phyloP scores from a whole-genome alignment of 805 yeast genomes.

The Nakazawaea siamensis region DNA sequence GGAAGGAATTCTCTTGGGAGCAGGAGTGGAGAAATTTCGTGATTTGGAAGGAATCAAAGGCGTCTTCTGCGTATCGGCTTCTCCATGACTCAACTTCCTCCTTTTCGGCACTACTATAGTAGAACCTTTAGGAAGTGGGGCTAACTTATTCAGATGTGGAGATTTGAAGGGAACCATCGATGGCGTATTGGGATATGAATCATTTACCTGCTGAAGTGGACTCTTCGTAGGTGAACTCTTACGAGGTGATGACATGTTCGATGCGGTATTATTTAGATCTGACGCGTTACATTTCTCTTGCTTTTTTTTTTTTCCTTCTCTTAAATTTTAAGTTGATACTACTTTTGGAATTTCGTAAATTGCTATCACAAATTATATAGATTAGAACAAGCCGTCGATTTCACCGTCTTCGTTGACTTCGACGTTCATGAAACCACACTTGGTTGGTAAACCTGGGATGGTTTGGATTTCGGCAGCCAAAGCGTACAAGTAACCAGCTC shows the following conservation, averaged over 20 bases:
- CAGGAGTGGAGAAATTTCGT: constrained; percentile 8
- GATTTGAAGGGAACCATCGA: constrained; percentile 8
- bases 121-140: constrained; percentile 8
- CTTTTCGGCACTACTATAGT: constrained; percentile 7
- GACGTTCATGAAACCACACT: constrained; percentile 94
- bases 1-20: constrained; percentile 7
- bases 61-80: background rate
- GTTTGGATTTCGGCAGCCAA: constrained; percentile 96
- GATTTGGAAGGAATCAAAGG: constrained; percentile 6
- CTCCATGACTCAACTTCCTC: constrained; percentile 6
- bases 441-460: constrained; percentile 94
- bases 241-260: too few relatives aligned
- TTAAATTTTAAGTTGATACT: too few relatives aligned
- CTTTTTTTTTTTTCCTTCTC: too few relatives aligned
- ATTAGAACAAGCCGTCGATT: constrained; percentile 82
- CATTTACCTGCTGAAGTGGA: background rate
- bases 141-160: constrained; percentile 1
- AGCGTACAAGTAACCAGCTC: constrained; percentile 96
- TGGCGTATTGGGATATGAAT: background rate
- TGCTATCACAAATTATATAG: too few relatives aligned
- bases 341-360: too few relatives aligned
- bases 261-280: too few relatives aligned
- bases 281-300: too few relatives aligned
- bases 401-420: constrained; percentile 88
- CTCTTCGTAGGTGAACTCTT: too few relatives aligned